Evolutionary conservation across 768 basidiomycete species (phyloP).

Genomic region (Thelephora aurantiotincta): DNA sequence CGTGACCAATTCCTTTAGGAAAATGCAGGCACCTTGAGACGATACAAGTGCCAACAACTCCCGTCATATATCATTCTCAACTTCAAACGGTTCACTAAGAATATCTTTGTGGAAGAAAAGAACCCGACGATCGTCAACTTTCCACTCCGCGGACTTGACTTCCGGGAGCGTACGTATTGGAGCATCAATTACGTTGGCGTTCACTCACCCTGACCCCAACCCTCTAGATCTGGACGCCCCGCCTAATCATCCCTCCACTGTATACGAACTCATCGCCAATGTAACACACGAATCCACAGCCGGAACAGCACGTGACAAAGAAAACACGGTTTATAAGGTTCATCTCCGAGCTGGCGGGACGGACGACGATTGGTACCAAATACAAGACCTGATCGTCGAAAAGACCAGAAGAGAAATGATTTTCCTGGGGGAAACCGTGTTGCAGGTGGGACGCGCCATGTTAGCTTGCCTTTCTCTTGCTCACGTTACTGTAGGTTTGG

Average conservation of each 20-base stretch:
- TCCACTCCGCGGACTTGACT: constrained; percentile 84
- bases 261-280: constrained; percentile 93
- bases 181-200: neutral
- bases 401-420: constrained; percentile 98
- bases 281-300: constrained; percentile 91
- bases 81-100: constrained; percentile 95
- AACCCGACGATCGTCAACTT: constrained; percentile 99
- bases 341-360: constrained; percentile 75
- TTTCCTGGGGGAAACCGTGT: constrained; percentile 88
- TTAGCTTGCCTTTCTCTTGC: constrained; percentile 4
- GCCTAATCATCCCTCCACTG: constrained; percentile 39
- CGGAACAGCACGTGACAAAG: constrained; percentile 89
- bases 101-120: constrained; percentile 94
- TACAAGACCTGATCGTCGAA: constrained; percentile 92
- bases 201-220: neutral
- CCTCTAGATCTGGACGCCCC: constrained; percentile 64
- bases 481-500: constrained; percentile 13
- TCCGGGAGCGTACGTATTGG: constrained; percentile 66
- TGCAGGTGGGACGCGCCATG: constrained; percentile 48
- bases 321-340: constrained; percentile 85
- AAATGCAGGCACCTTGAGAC: constrained; percentile 67
- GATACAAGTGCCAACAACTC: constrained; percentile 81
- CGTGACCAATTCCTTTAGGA: constrained; percentile 34
- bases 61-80: constrained; percentile 91
- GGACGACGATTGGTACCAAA: constrained; percentile 88